These are phyloP conservation scores for Cladosporium sp. DNA, from an alignment of 2,329 filamentous ascomycete genomes.

Conservation along the genomic window DNA sequence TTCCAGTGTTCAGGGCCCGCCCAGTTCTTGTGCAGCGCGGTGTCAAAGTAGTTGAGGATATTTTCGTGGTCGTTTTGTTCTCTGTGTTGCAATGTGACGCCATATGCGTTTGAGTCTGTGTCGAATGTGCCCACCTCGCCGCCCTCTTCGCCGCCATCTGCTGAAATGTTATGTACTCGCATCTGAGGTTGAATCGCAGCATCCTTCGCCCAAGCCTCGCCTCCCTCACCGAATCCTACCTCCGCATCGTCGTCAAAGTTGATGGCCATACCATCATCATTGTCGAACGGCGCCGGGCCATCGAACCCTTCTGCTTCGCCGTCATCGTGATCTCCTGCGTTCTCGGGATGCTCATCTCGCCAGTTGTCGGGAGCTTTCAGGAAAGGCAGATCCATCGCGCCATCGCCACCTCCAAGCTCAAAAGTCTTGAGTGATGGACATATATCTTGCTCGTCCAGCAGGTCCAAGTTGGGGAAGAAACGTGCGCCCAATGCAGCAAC, in stretches of 20 bases:
- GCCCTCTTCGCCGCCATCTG: constrained; percentile 48
- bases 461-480: constrained; percentile 81
- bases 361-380: constrained; percentile 82
- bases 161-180: constrained; percentile 68
- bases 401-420: constrained; percentile 82
- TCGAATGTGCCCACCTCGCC: constrained; percentile 58
- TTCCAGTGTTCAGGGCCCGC: constrained; percentile 98
- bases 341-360: constrained; percentile 59
- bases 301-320: constrained; percentile 49
- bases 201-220: constrained; percentile 91
- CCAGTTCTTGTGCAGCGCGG: constrained; percentile 96
- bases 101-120: constrained; percentile 65
- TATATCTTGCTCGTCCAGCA: constrained; percentile 82
- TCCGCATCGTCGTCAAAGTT: constrained; percentile 82
- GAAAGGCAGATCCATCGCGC: constrained; percentile 86
- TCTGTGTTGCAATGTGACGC: constrained; percentile 71
- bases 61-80: constrained; percentile 76
- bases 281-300: constrained; percentile 60
- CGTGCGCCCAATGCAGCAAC: constrained; percentile 70
- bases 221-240: constrained; percentile 89
- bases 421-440: constrained; percentile 95
- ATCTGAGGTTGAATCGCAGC: constrained; percentile 84
- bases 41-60: constrained; percentile 97
- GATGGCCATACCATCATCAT: constrained; percentile 75
- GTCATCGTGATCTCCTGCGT: constrained; percentile 55